Percentiles rank a stretch among this genome's conserved stretches.
phyloP scores from a whole-genome alignment of 2,329 filamentous ascomycete species.

The Colletotrichum lini region DNA sequence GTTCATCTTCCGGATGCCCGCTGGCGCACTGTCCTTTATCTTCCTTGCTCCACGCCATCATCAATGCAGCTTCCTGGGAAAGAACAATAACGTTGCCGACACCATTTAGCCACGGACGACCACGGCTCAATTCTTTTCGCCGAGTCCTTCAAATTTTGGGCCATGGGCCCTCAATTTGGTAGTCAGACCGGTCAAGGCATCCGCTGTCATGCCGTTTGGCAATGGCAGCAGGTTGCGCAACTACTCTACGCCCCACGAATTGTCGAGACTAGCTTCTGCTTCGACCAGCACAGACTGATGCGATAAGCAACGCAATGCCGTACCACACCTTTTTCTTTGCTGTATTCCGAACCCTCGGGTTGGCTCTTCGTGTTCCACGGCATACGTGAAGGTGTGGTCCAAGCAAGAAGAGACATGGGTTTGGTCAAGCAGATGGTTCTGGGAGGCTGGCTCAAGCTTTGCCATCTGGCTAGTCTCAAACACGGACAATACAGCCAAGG shows the following conservation, averaged over 20 bases:
- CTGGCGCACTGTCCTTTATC: neutral
- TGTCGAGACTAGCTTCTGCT: neutral
- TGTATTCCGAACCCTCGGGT: neutral
- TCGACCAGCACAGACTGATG: neutral
- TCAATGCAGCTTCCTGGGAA: constrained; percentile 8
- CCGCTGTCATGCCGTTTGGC: neutral
- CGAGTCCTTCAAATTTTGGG: neutral
- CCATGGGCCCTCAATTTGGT: neutral
- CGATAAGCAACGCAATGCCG: neutral
- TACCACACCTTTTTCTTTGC: neutral
- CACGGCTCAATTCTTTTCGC: neutral
- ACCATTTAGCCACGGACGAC: constrained; percentile 1
- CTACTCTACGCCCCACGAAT: no score
- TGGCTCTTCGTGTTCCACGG: neutral
- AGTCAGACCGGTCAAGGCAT: neutral
- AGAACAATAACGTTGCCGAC: constrained; percentile 14
- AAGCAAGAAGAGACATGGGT: constrained; percentile 6
- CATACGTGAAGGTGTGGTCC: constrained; percentile 11
- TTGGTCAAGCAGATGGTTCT: neutral
- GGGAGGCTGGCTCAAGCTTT: neutral
- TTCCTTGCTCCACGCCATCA: constrained; percentile 8
- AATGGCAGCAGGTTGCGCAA: neutral
- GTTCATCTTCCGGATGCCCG: constrained; percentile 4
- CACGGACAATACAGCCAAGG: neutral
- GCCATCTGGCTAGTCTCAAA: neutral